These are phyloP conservation scores for Andrographis paniculata DNA, from an alignment of 305 asterid genomes.

Conservation along the genomic window DNA sequence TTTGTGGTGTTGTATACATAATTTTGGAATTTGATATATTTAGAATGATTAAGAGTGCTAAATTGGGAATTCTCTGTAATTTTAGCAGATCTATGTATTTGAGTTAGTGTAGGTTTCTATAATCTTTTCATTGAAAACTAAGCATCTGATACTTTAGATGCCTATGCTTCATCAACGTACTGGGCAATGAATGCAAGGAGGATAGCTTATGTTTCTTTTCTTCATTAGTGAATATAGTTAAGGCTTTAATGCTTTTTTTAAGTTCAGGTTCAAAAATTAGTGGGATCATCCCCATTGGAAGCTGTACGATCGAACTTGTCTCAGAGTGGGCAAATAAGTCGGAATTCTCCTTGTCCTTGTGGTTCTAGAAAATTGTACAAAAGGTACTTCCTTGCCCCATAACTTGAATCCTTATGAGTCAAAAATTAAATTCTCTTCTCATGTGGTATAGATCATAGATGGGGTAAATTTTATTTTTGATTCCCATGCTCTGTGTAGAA, in stretches of 20 bases:
- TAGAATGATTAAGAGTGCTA: no score
- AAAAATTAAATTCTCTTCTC: background rate
- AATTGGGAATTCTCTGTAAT: background rate
- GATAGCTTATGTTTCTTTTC: background rate
- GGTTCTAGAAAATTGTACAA: constrained; percentile 85
- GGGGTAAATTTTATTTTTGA: background rate
- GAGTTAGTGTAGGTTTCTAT: background rate
- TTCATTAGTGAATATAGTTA: background rate
- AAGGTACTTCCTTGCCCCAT: constrained; percentile 36
- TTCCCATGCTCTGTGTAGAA: no score
- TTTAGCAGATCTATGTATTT: background rate
- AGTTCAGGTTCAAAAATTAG: constrained; percentile 66
- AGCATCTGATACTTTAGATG: background rate
- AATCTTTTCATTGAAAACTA: background rate
- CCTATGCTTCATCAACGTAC: background rate
- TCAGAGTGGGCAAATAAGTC: constrained; percentile 70
- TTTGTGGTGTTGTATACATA: no score
- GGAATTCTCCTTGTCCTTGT: constrained; percentile 82
- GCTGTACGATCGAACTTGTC: constrained; percentile 71
- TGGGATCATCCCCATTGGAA: constrained; percentile 87
- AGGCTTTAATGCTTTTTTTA: background rate
- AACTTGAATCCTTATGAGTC: background rate
- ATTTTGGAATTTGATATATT: background rate
- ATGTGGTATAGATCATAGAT: background rate
- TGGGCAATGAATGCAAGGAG: background rate